Evolutionary conservation across 768 basidiomycete species (phyloP), one percentile per base, ranked within the genome.

Genomic region (Kwoniella dejecticola): DNA sequence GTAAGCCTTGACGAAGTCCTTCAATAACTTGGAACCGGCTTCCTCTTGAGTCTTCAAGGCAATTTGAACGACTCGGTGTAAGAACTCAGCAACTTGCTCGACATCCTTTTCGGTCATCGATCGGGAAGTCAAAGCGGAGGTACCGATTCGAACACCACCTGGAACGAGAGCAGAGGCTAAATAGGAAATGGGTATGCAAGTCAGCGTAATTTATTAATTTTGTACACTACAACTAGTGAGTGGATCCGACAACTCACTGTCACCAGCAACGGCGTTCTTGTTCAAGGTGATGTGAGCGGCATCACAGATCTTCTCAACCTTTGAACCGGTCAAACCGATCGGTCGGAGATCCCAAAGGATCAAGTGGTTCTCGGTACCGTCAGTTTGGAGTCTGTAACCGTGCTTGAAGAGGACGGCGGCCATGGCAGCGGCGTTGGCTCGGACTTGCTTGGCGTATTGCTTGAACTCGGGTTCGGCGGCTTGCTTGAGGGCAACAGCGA

Each of bases 291-390:
- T 96, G 60, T 91, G 91, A 79, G 91, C 86, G 52, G 96, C 84
- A 78, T 98, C 95, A 80, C 96, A 96, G 70, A 99, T 86, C 84
- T 96, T 97, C 84, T 97, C 95, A 60, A 99, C 87, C 82, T 98
- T 98, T 83, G 88, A 90, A 50, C 96, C 96, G n/a, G 96, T 97
- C 77, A 98, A 82, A 49, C 91, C 89, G 65, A 96, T 84, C 29
- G 96, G 96, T 33, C 96, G 86, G 63, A 97, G 85, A 76, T 98
- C 96, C 95, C 94, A 97, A 49, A 99, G 88, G 49, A 98, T 88
- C 67, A 98, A 87, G 80, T 99, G 96, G 84, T 91, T 98, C 80
- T 98, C 96, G 17, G 93, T 94, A 62, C 96, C 96, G 59, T 85
- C 87, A 13, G 95, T 98, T 83, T 97, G 94, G 67, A 99, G 89